Percentiles rank a stretch among this genome's conserved stretches.
These are phyloP conservation scores for Pichia gijzeniarum DNA, from an alignment of 805 yeast genomes.

Conservation along the genomic window DNA sequence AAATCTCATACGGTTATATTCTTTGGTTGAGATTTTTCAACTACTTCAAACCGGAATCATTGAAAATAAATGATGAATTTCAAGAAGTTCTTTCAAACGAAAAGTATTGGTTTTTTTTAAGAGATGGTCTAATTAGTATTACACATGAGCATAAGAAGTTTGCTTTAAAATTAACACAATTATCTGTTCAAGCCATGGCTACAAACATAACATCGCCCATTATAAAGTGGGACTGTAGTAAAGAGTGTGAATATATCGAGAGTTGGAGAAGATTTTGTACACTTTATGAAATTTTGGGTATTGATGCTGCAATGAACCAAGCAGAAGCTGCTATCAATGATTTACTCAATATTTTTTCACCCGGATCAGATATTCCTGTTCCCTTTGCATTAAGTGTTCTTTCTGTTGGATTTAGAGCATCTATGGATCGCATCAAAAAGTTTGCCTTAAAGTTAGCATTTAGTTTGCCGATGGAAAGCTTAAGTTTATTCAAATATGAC, in stretches of 20 bases:
- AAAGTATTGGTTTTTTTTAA: slow-evolving; percentile 52
- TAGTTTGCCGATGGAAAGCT: slow-evolving; percentile 40
- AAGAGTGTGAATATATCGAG: slow-evolving; percentile 29
- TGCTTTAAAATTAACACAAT: slow-evolving; percentile 56
- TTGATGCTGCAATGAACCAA: slow-evolving; percentile 84
- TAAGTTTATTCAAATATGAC: slow-evolving; percentile 40
- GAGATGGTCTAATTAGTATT: slow-evolving; percentile 46
- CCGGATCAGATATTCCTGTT: slow-evolving; percentile 47
- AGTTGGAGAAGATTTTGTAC: slow-evolving; percentile 74
- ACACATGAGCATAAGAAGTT: slow-evolving; percentile 67
- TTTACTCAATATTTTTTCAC: slow-evolving; percentile 45
- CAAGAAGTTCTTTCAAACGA: slow-evolving; percentile 28
- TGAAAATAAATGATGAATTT: slow-evolving; percentile 16
- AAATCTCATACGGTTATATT: slow-evolving; percentile 38
- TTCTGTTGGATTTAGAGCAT: slow-evolving; percentile 67
- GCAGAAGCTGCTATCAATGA: slow-evolving; percentile 70
- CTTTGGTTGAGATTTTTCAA: slow-evolving; percentile 52
- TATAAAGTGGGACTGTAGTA: slow-evolving; percentile 39
- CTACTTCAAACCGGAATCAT: slow-evolving; percentile 13
- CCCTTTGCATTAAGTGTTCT: slow-evolving; percentile 72
- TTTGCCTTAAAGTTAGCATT: slow-evolving; percentile 52
- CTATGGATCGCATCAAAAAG: slow-evolving; percentile 71
- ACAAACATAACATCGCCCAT: slow-evolving; percentile 30
- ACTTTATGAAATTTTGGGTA: slow-evolving; percentile 69
- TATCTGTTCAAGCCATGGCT: slow-evolving; percentile 45